Percentiles rank a stretch among this genome's conserved stretches.
Evolutionary conservation across 176 grass and related monocot species (phyloP).

Genomic region (Canna indica): DNA sequence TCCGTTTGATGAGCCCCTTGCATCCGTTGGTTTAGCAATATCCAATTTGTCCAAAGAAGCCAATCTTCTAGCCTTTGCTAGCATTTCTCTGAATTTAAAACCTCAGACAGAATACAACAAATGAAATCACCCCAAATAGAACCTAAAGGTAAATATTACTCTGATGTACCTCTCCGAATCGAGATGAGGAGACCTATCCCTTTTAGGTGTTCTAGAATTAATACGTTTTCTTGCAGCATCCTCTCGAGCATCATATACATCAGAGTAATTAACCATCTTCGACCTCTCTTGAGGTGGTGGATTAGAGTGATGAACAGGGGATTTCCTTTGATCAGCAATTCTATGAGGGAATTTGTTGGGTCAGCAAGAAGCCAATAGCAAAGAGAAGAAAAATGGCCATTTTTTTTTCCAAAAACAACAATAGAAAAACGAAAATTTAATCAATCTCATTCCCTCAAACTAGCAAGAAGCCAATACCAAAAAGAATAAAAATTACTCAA

Average conservation of each 20-base stretch:
- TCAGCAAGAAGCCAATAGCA: neutral
- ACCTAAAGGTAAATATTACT: too few relatives aligned
- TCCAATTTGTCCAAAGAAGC: conserved; percentile 62
- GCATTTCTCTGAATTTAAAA: conserved; percentile 45
- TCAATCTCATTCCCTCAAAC: too few relatives aligned
- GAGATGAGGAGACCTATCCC: conserved; percentile 21
- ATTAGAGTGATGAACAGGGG: conserved; percentile 18
- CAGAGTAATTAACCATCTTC: conserved; percentile 12
- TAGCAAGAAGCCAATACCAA: too few relatives aligned
- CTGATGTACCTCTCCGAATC: too few relatives aligned
- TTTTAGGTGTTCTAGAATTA: conserved; percentile 25
- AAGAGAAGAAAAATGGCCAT: too few relatives aligned
- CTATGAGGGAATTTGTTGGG: neutral
- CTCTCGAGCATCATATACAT: conserved; percentile 19
- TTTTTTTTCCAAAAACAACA: too few relatives aligned
- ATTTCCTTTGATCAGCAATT: conserved; percentile 17
- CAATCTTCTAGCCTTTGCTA: conserved; percentile 73
- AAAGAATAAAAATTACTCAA: too few relatives aligned
- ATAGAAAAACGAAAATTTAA: too few relatives aligned
- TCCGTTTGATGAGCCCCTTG: neutral
- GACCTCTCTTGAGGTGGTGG: conserved; percentile 29
- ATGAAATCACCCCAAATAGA: conserved; percentile 27
- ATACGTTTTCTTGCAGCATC: conserved; percentile 34
- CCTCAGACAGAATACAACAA: neutral
- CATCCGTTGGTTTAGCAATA: conserved; percentile 21